phyloP scores from a whole-genome alignment of 768 basidiomycete genomes.

The Myochromella boudieri region DNA sequence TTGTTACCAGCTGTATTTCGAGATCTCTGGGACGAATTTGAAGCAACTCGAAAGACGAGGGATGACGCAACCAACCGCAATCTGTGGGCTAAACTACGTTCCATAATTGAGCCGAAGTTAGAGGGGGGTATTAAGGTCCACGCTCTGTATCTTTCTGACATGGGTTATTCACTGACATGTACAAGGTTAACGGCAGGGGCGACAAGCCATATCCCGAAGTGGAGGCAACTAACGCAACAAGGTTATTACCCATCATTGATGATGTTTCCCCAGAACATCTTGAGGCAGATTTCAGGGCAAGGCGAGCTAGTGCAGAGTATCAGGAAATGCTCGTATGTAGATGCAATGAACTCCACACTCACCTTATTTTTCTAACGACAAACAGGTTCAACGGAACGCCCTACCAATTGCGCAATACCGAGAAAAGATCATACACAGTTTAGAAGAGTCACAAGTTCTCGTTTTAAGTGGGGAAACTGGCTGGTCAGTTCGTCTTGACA shows the following conservation, averaged over 20 bases:
- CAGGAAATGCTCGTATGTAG: slow-evolving; percentile 84
- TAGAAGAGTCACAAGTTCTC: slow-evolving; percentile 79
- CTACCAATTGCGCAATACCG: slow-evolving; percentile 89
- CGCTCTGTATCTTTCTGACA: background rate
- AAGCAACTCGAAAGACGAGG: slow-evolving; percentile 53
- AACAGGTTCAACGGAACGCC: slow-evolving; percentile 67
- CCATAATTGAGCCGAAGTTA: slow-evolving; percentile 65
- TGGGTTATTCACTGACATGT: slow-evolving; percentile 5
- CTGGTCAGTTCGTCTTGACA: slow-evolving; percentile 28
- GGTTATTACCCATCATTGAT: slow-evolving; percentile 11
- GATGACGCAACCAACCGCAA: slow-evolving; percentile 66
- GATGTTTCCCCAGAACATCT: slow-evolving; percentile 48
- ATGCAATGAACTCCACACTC: background rate
- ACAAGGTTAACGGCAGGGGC: slow-evolving; percentile 22
- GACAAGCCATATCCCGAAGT: slow-evolving; percentile 19
- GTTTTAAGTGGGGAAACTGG: slow-evolving; percentile 67
- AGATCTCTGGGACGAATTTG: slow-evolving; percentile 92
- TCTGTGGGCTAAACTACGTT: slow-evolving; percentile 68
- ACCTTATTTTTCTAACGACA: slow-evolving; percentile 1
- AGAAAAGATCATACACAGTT: slow-evolving; percentile 61
- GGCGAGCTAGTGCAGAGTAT: slow-evolving; percentile 65
- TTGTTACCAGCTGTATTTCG: slow-evolving; percentile 80
- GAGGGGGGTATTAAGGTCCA: slow-evolving; percentile 40
- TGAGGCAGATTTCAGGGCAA: slow-evolving; percentile 54
- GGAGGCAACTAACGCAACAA: slow-evolving; percentile 7